Evolutionary conservation across 2,329 filamentous ascomycete species (phyloP).

Genomic region (Alternaria conjuncta): DNA sequence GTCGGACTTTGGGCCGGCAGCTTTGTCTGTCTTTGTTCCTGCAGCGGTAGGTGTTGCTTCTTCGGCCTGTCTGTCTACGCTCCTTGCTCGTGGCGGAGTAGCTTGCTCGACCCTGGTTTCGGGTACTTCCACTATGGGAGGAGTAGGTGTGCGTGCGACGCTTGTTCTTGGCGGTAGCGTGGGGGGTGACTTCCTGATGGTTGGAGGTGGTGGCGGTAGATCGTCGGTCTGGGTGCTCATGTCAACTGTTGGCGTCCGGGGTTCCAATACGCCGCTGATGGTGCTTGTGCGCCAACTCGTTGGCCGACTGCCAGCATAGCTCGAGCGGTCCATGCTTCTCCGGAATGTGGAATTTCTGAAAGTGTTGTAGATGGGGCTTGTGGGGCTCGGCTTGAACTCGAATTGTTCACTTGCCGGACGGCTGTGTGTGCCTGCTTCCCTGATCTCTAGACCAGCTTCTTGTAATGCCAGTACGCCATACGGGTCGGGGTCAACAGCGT

Average conservation of each 20-base stretch:
- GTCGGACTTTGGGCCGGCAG: conserved; percentile 1
- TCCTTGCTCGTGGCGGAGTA: conserved; percentile 15
- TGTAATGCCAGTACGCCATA: conserved; percentile 92
- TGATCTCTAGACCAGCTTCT: conserved; percentile 85
- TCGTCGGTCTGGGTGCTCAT: conserved; percentile 27
- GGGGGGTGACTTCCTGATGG: conserved; percentile 30
- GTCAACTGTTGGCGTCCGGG: conserved; percentile 65
- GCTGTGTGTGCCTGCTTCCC: conserved; percentile 81
- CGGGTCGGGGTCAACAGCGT: conserved; percentile 83
- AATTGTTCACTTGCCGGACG: conserved; percentile 81
- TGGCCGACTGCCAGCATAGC: conserved; percentile 61
- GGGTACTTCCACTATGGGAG: conserved; percentile 44
- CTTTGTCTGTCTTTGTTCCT: neutral
- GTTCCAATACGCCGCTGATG: conserved; percentile 65
- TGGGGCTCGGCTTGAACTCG: conserved; percentile 78
- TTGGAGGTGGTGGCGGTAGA: conserved; percentile 26
- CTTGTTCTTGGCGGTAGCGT: conserved; percentile 31
- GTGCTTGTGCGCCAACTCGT: conserved; percentile 77
- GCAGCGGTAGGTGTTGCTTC: conserved; percentile 8
- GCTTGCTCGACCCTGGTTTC: conserved; percentile 36
- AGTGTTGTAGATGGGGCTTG: conserved; percentile 71
- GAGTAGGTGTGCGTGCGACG: conserved; percentile 26
- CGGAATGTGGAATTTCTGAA: conserved; percentile 65
- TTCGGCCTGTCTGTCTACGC: conserved; percentile 8
- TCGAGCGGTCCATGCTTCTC: conserved; percentile 74